Base-by-base conservation (phyloP, 2,329 filamentous ascomycete genomes). In the Neofusicoccum ribis region DNA sequence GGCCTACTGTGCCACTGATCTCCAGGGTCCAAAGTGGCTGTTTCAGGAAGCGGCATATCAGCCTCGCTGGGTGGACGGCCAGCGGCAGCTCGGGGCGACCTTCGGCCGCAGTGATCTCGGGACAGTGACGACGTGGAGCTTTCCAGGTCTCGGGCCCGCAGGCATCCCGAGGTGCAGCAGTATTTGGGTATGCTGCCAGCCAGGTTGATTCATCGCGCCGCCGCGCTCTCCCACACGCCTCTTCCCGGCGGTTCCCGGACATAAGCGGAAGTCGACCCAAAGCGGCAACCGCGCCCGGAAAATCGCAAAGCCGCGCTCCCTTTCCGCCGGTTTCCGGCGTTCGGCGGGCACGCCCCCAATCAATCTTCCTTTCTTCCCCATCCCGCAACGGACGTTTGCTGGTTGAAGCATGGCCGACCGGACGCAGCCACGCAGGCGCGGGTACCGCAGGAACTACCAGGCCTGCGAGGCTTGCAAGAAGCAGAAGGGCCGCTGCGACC, bases 401-500 rank as follows among this genome's bases (percentile, higher is more conserved):
- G 31, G 14, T 20, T 12, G 27, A 39, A 47, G 39, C 39, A 64
- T 64, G 61, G 61, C 61, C 20, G 61, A 64, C 15, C 61, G 50
- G 3, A 47, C 50, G 15, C 61, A 64, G 39, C 31, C 50, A n/a
- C 49, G 50, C n/a, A 17, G 39, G 17, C 41, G 61, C 36, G 39
- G 50, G 3, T 64, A 64, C n/a, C 50, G 50, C 50, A 52, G 61
- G 41, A 64, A 64, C 36, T 64, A 64, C 37, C 61, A 64, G 17
- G 61, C 61, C 3, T 64, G 61, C 31, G 61, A 64, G 31, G 61
- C 61, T 8, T 64, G 61, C 31, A 64, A 64, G 50, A 64, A 64
- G 50, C 61, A 64, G 34, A 64, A 64, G 17, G 61, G 61, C 36
- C 61, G 61, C 15, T 64, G 61, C 36, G 61, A 64, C 50, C 50